phyloP scores from a whole-genome alignment of 805 yeast genomes.

The Schizosaccharomyces lindneri region DNA sequence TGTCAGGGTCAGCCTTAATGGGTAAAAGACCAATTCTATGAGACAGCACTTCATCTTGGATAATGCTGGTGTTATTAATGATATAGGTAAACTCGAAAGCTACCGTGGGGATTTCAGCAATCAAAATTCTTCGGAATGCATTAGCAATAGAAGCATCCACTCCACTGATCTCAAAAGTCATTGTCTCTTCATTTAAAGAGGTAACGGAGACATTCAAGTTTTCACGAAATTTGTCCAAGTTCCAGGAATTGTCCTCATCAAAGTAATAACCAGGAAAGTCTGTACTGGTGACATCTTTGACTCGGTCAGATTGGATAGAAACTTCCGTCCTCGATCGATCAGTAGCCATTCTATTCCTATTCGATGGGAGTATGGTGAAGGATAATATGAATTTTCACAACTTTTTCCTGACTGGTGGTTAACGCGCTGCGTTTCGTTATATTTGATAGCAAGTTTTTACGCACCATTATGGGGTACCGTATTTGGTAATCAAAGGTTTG shows the following conservation, averaged over 20 bases:
- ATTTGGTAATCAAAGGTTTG: no score
- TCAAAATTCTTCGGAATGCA: conserved; percentile 92
- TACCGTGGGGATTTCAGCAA: conserved; percentile 85
- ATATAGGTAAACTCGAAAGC: conserved; percentile 83
- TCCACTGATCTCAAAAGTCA: conserved; percentile 68
- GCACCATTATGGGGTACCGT: no score
- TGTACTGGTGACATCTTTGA: conserved; percentile 58
- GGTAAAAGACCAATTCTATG: conserved; percentile 89
- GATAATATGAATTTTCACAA: neutral
- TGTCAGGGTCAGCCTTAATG: conserved; percentile 72
- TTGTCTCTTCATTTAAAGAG: conserved; percentile 27
- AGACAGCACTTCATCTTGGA: conserved; percentile 90
- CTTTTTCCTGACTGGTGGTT: neutral
- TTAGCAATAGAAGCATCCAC: conserved; percentile 83
- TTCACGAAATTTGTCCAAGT: conserved; percentile 47
- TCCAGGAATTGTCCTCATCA: conserved; percentile 52
- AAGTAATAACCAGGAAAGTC: conserved; percentile 76
- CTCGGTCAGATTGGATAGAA: conserved; percentile 74
- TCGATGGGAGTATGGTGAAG: neutral
- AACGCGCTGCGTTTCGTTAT: no score
- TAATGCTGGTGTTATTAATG: conserved; percentile 84
- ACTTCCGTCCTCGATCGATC: conserved; percentile 26
- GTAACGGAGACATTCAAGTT: conserved; percentile 39
- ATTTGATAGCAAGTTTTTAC: no score
- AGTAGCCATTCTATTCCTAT: neutral